Percentiles rank a stretch among this genome's conserved stretches.
These are phyloP conservation scores for Globisporangium sylvaticum DNA, from an alignment of 352 stramenopile genomes.

Conservation along the genomic window DNA sequence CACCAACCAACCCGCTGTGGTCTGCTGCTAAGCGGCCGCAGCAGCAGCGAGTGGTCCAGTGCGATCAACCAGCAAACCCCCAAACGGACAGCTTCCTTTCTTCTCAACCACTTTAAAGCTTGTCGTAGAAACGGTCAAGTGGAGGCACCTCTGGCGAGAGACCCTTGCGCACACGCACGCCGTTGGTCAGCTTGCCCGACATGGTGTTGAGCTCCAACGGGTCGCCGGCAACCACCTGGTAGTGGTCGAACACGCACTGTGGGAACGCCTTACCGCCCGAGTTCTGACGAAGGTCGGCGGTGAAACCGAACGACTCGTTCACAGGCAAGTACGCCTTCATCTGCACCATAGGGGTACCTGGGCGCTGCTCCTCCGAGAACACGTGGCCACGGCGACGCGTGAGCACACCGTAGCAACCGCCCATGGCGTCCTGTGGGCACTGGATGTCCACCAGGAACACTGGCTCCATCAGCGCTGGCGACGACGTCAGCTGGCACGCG, in stretches of 20 bases:
- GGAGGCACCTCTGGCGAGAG: constrained; percentile 95
- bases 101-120: constrained; percentile 90
- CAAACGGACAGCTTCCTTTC: constrained; percentile 13
- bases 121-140: constrained; percentile 99
- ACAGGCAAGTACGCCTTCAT: constrained; percentile 99
- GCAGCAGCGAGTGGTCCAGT: not conserved
- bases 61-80: not conserved
- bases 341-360: constrained; percentile 98
- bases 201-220: constrained; percentile 91
- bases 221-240: constrained; percentile 94
- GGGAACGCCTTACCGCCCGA: constrained; percentile 99
- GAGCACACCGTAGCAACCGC: constrained; percentile 98
- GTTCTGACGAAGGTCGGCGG: constrained; percentile 95
- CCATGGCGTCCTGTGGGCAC: constrained; percentile 97
- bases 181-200: constrained; percentile 92
- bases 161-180: constrained; percentile 97
- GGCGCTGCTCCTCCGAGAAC: constrained; percentile 97
- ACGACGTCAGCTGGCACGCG: constrained; percentile 93
- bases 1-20: not conserved
- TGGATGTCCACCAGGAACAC: constrained; percentile 99
- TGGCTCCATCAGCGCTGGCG: constrained; percentile 96
- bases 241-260: constrained; percentile 99
- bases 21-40: not conserved
- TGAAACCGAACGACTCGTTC: constrained; percentile 99
- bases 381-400: constrained; percentile 98